Conservation (phyloP, 208 protist genomes). For the Leishmania turanica region DNA sequence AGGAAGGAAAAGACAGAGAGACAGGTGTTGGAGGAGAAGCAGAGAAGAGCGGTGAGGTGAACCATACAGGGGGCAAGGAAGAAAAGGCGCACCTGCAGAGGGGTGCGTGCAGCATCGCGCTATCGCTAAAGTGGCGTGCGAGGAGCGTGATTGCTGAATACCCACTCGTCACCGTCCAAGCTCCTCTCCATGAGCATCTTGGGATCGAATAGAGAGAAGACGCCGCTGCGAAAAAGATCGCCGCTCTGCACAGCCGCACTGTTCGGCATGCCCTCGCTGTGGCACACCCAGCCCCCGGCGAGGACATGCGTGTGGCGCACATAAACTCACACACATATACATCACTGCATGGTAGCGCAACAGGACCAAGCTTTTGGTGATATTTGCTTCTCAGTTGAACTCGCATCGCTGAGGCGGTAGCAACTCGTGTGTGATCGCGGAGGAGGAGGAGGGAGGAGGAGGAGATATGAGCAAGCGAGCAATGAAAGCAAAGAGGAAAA, state of each 20-base stretch:
- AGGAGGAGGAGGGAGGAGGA: not conserved
- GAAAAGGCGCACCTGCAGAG: not conserved
- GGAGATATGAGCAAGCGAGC: not conserved
- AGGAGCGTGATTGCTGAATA: not conserved
- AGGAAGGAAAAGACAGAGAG: not conserved
- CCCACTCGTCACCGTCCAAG: not conserved
- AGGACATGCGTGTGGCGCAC: not conserved
- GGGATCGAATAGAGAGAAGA: not conserved
- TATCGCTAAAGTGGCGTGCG: not conserved
- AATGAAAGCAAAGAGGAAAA: slow-evolving; percentile 7
- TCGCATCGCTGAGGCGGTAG: not conserved
- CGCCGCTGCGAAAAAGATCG: not conserved
- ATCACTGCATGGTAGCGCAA: not conserved
- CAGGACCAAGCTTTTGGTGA: not conserved
- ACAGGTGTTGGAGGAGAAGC: not conserved
- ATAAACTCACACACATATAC: not conserved
- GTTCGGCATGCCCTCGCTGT: not conserved
- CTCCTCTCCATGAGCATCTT: not conserved
- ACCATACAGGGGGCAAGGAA: not conserved
- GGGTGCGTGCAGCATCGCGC: not conserved
- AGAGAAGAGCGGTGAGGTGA: not conserved
- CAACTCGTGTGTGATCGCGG: not conserved
- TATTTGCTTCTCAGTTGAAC: not conserved
- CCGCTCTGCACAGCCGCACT: not conserved
- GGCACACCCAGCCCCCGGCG: not conserved